Conservation (phyloP, 106 monocot genomes). For the Gastrodia elata region DNA sequence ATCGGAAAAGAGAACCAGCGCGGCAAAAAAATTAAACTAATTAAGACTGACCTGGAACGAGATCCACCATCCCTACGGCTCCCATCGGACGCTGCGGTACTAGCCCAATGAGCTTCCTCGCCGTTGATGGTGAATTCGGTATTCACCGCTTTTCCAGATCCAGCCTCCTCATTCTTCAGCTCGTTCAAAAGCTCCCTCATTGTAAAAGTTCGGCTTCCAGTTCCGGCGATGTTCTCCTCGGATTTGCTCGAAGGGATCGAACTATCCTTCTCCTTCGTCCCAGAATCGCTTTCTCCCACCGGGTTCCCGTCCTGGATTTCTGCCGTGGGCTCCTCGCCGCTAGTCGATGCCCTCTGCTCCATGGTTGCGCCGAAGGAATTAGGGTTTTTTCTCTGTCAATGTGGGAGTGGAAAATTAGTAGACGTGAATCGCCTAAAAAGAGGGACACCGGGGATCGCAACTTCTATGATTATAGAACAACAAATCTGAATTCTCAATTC, state of each 20-base stretch:
- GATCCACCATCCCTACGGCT: constrained; percentile 14
- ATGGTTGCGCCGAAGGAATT: background rate
- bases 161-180: constrained; percentile 39
- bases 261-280: background rate
- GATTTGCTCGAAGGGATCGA: background rate
- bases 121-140: constrained; percentile 10
- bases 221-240: background rate
- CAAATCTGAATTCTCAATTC: too few species aligned
- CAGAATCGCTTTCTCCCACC: background rate
- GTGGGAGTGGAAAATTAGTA: background rate
- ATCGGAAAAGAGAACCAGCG: background rate
- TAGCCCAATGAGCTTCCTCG: background rate
- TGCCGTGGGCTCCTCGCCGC: background rate
- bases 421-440: background rate
- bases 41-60: constrained; percentile 11
- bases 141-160: constrained; percentile 12
- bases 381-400: background rate
- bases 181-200: constrained; percentile 87
- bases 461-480: too few species aligned
- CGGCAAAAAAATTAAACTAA: background rate
- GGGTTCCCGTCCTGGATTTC: background rate
- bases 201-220: constrained; percentile 42
- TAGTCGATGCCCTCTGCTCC: background rate
- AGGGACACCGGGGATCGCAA: background rate
- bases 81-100: constrained; percentile 13